These are phyloP conservation scores for Cercospora beticola DNA, from an alignment of 2,329 filamentous ascomycete species.

Conservation along the genomic window DNA sequence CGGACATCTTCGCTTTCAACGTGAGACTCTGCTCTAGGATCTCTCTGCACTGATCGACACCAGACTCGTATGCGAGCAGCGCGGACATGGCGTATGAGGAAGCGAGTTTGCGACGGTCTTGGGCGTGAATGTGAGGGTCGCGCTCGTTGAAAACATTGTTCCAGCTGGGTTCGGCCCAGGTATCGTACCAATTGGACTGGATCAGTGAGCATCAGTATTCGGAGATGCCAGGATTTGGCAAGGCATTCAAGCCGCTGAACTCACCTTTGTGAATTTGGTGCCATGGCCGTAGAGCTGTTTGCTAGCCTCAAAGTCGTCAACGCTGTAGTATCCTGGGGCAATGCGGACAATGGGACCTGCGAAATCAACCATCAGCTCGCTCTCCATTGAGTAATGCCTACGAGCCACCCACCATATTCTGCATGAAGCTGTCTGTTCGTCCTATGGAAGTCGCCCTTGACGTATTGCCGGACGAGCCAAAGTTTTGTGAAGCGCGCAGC, in stretches of 20 bases:
- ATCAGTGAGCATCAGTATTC: not conserved
- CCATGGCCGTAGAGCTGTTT: not conserved
- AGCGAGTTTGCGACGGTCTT: not conserved
- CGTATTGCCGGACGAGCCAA: conserved; percentile 7
- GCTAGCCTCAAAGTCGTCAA: not conserved
- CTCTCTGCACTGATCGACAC: not conserved
- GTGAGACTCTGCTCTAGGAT: not conserved
- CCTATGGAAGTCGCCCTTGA: conserved; percentile 11
- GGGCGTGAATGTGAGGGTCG: not conserved
- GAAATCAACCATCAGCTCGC: not conserved
- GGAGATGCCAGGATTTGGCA: too few relatives aligned
- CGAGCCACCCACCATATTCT: not conserved
- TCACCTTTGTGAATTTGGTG: not conserved
- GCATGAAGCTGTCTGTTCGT: conserved; percentile 6
- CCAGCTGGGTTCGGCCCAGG: not conserved
- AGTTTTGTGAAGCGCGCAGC: conserved; percentile 14
- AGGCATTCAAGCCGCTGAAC: not conserved
- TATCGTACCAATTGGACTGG: not conserved
- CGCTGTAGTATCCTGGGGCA: not conserved
- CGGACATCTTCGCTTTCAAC: not conserved
- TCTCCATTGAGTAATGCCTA: not conserved
- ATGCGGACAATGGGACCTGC: not conserved
- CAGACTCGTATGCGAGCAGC: not conserved
- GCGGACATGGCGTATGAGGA: not conserved
- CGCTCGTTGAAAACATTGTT: not conserved